A percentile compares a stretch with the other conserved stretches of the same genome.
These are phyloP conservation scores for Macrolepiota dolichaula DNA, from an alignment of 768 basidiomycete genomes.

Conservation along the genomic window DNA sequence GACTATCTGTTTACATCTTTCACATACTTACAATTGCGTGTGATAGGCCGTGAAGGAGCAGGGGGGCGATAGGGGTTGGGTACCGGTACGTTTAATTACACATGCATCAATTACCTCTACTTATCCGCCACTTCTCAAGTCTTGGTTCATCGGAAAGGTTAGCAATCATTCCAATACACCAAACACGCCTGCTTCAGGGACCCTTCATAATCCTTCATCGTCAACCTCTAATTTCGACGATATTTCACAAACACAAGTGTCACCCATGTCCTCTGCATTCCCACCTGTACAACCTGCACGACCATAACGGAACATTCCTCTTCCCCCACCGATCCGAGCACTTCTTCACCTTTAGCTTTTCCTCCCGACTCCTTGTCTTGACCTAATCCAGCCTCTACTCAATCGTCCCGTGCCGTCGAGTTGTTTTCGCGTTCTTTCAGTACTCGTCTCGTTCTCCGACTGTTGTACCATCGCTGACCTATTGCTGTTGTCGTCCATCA, in stretches of 20 bases:
- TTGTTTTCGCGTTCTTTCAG: background rate
- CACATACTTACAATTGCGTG: constrained; percentile 12
- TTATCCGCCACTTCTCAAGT: constrained; percentile 34
- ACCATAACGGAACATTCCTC: constrained; percentile 1
- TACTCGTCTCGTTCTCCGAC: background rate
- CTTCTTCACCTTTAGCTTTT: background rate
- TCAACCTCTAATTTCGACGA: constrained; percentile 31
- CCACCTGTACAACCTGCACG: constrained; percentile 42
- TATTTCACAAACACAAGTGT: constrained; percentile 49
- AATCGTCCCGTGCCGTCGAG: background rate
- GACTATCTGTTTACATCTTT: constrained; percentile 10
- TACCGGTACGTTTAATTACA: constrained; percentile 56
- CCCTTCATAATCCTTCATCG: constrained; percentile 24
- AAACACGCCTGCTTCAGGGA: constrained; percentile 40
- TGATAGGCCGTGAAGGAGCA: constrained; percentile 88
- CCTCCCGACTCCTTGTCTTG: background rate
- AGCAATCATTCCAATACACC: constrained; percentile 42
- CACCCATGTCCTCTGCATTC: constrained; percentile 84
- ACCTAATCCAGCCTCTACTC: constrained; percentile 9
- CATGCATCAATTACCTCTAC: background rate
- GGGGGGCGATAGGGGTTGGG: constrained; percentile 94
- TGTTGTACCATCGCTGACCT: constrained; percentile 11
- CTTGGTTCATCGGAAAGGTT: constrained; percentile 95
- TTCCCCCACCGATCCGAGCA: background rate
- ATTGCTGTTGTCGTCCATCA: constrained; percentile 7